phyloP scores from a whole-genome alignment of 805 yeast species.

The Nadsonia fulvescens region DNA sequence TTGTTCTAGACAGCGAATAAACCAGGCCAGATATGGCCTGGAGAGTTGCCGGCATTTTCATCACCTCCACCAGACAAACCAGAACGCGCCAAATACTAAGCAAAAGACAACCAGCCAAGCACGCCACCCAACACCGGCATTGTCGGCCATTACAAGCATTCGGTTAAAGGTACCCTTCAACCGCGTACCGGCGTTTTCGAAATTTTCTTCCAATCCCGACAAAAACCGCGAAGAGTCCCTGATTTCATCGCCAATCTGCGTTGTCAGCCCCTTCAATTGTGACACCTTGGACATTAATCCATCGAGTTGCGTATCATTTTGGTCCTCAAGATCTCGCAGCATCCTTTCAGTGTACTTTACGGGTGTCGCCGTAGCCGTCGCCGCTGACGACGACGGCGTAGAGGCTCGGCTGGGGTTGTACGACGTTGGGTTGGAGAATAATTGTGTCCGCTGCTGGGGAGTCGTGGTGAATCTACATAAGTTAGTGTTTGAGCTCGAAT shows the following conservation, averaged over 20 bases:
- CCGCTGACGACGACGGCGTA: constrained; percentile 9
- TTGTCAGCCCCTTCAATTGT: constrained; percentile 30
- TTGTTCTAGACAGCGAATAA: no score
- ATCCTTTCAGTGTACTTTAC: constrained; percentile 33
- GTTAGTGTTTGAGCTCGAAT: no score
- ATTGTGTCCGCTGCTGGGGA: constrained; percentile 24
- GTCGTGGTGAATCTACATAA: no score
- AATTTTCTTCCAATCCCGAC: constrained; percentile 25
- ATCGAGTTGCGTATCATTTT: constrained; percentile 40
- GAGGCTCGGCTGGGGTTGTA: constrained; percentile 9
- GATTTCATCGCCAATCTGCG: constrained; percentile 44
- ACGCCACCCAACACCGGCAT: constrained; percentile 44
- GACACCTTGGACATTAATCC: constrained; percentile 36
- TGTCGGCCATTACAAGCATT: constrained; percentile 47
- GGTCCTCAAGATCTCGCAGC: constrained; percentile 45
- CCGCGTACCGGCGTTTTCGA: constrained; percentile 27
- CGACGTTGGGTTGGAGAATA: constrained; percentile 18
- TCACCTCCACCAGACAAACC: constrained; percentile 13
- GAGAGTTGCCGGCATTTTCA: no score
- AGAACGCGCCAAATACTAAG: constrained; percentile 30
- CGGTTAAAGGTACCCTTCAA: constrained; percentile 35
- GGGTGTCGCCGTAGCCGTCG: no score
- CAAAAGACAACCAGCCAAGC: constrained; percentile 35
- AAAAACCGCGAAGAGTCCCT: constrained; percentile 32
- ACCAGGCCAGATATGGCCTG: no score